Conservation (phyloP, 768 basidiomycete species). For the Tricholoma sp. region DNA sequence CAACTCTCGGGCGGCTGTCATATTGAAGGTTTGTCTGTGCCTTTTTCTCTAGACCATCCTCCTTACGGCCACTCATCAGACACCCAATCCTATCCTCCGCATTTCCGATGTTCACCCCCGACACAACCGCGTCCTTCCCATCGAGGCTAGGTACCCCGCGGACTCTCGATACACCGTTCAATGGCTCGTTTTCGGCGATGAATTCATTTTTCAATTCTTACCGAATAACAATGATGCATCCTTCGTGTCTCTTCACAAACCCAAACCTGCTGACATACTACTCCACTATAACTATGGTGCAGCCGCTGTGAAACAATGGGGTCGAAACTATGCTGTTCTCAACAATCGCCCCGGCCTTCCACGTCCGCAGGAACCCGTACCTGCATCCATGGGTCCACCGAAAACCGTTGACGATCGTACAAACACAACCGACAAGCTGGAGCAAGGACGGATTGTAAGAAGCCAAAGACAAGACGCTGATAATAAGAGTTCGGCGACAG, state of each 20-base stretch:
- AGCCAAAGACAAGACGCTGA: background rate
- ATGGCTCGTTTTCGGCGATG: constrained; percentile 1
- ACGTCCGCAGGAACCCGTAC: background rate
- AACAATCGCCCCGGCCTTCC: background rate
- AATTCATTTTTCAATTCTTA: background rate
- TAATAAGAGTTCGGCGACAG: background rate
- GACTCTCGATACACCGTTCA: constrained; percentile 6
- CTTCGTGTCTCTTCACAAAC: constrained; percentile 1
- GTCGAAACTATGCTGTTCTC: constrained; percentile 2
- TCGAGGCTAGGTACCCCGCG: constrained; percentile 1
- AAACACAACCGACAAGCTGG: background rate
- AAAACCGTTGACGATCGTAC: background rate
- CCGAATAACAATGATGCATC: constrained; percentile 8
- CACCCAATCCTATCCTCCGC: constrained; percentile 2
- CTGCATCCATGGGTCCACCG: background rate
- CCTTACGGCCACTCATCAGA: background rate
- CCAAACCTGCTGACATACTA: constrained; percentile 5
- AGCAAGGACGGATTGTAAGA: background rate
- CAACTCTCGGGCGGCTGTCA: background rate
- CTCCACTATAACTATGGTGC: constrained; percentile 4
- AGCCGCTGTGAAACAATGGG: constrained; percentile 10
- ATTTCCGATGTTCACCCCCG: background rate
- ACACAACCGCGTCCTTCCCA: background rate
- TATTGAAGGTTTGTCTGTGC: constrained; percentile 1
- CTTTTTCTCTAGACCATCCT: background rate